phyloP scores from a whole-genome alignment of 2,329 filamentous ascomycete species.

The Xylaria sp. region DNA sequence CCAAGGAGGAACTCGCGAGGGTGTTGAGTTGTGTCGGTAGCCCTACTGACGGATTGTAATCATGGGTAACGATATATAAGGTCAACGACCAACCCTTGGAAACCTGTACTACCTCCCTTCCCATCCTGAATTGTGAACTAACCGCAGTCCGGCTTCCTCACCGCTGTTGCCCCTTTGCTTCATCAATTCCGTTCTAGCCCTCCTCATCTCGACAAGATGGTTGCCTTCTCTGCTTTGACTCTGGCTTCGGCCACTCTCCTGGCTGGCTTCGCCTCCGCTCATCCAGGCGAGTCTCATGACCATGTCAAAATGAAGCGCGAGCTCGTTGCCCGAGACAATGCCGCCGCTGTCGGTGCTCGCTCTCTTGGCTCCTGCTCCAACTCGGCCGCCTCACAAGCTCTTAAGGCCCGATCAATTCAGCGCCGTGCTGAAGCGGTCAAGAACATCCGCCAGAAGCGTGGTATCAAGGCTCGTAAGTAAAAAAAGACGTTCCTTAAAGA shows the following conservation, averaged over 20 bases:
- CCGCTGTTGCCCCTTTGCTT: not conserved
- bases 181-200: not conserved
- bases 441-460: constrained; percentile 54
- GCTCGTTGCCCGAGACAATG: constrained; percentile 50
- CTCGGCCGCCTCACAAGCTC: constrained; percentile 52
- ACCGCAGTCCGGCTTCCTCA: not conserved
- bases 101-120: not conserved
- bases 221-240: constrained; percentile 41
- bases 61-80: constrained; percentile 16
- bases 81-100: not conserved
- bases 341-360: constrained; percentile 50
- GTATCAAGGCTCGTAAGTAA: constrained; percentile 47
- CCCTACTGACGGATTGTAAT: not conserved
- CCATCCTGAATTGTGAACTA: constrained; percentile 8
- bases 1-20: not conserved
- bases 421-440: constrained; percentile 55
- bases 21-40: not conserved
- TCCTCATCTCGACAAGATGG: constrained; percentile 35
- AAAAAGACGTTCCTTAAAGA: too few relatives aligned
- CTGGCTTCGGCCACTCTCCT: constrained; percentile 41
- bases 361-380: constrained; percentile 55
- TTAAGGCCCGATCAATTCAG: constrained; percentile 54
- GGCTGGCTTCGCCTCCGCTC: constrained; percentile 45
- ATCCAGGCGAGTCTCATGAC: constrained; percentile 51
- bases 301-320: constrained; percentile 49